Base-by-base conservation (phyloP, 164 flowering plant species). In the Houttuynia cordata region DNA sequence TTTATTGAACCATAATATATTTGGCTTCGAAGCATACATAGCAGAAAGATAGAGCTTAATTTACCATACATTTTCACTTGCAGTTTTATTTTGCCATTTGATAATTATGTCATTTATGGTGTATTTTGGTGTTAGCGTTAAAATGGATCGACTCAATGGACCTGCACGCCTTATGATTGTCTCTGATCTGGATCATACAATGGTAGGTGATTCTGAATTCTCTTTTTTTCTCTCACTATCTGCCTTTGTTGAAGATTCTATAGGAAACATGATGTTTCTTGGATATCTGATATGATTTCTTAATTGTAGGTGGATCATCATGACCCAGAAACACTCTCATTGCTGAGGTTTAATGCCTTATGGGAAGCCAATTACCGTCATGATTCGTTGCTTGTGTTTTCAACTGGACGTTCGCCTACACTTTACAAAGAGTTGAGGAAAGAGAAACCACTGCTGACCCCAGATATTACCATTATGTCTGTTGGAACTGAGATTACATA, bases 401-500 rank as follows among this genome's bases (percentile, higher is more conserved):
- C 99, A 24, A 91, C 99, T 70, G 99, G 96, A 59, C 77, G 99
- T 62, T 91, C 99, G 13, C 94, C 84, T 51, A 84, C 88, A 7
- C 79, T 83, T 37, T 93, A 93, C 87, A 83, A 86, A 64, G 71
- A 87, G 68, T 74, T 93, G 80, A 93, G 96, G 78, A 84, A 85
- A 74, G 96, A 94, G 81, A 91, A 86, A 71, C 97, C 96, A 58
- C 73, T 94, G 90, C 66, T 91, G 59, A 94, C 96, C 58, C 99
- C 99, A 17, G 99, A 93, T 68, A 85, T 90, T 64, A 87, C 94
- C 24, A 88, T 93, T 63, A 90, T 83, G 95, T 93, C 99, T 51
- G 97, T 93, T 56, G 99, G 99, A 59, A 93, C 99, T 58, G 99
- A 93, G 81, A 93, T 94, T 67, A 83, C 95, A 8, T 94, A 88